These are phyloP conservation scores for Eucalyptus lansdowneana DNA, from an alignment of 345 rosid species.

Conservation along the genomic window DNA sequence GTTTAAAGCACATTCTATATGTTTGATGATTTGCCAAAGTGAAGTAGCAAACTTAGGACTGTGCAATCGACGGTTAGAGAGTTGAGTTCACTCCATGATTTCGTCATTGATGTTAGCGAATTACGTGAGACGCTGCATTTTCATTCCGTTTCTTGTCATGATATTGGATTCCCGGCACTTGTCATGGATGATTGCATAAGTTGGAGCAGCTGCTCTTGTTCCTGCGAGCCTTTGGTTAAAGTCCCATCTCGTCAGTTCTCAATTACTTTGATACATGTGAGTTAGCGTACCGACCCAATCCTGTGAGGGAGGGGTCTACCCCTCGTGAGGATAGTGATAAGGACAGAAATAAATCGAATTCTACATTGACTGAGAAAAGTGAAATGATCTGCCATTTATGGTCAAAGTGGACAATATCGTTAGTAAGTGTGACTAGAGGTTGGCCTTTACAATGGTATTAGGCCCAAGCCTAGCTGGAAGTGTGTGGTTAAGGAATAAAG, in stretches of 20 bases:
- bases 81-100: background rate
- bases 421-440: too few relatives aligned
- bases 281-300: rapidly evolving
- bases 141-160: background rate
- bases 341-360: rapidly evolving
- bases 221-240: too few relatives aligned
- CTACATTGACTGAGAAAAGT: too few relatives aligned
- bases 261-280: too few relatives aligned
- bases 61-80: background rate
- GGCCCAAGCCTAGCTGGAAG: rapidly evolving
- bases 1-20: background rate
- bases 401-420: rapidly evolving
- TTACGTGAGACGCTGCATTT: background rate
- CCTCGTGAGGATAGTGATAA: too few relatives aligned
- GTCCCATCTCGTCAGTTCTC: too few relatives aligned
- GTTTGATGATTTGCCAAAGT: background rate
- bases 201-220: too few relatives aligned
- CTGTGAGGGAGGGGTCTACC: rapidly evolving
- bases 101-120: background rate
- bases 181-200: too few relatives aligned
- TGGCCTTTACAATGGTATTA: too few relatives aligned
- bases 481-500: too few relatives aligned
- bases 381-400: too few relatives aligned
- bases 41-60: background rate
- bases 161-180: background rate